phyloP scores from a whole-genome alignment of 768 basidiomycete genomes.

The Psilocybe cubensis region DNA sequence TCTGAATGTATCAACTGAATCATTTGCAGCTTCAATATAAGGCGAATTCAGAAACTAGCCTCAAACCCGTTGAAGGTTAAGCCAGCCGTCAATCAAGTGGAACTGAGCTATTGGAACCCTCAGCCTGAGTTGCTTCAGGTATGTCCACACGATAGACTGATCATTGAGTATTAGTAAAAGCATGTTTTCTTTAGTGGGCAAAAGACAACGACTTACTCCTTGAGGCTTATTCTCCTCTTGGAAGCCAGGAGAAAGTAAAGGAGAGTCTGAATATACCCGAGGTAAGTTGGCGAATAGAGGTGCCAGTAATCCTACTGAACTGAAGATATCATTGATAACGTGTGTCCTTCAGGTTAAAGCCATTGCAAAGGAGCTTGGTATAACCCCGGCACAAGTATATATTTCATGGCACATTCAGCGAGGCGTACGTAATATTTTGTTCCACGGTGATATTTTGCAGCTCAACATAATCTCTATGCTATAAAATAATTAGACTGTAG shows the following conservation, averaged over 20 bases:
- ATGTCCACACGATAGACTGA: not conserved
- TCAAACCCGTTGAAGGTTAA: conserved; percentile 60
- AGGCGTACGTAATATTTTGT: conserved; percentile 56
- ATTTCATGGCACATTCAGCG: conserved; percentile 81
- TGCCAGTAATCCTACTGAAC: not conserved
- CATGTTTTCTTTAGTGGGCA: conserved; percentile 53
- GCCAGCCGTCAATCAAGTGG: conserved; percentile 79
- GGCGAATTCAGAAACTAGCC: conserved; percentile 62
- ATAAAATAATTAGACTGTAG: conserved; percentile 51
- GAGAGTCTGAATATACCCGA: conserved; percentile 61
- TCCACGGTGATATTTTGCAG: not conserved
- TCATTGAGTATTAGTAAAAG: not conserved
- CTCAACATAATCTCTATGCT: not conserved
- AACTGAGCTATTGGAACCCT: conserved; percentile 77
- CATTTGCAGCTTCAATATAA: conserved; percentile 28
- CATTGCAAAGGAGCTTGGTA: conserved; percentile 63
- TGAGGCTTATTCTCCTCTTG: conserved; percentile 80
- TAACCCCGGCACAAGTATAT: conserved; percentile 76
- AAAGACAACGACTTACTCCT: conserved; percentile 66
- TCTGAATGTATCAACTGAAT: conserved; percentile 18
- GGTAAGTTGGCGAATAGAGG: conserved; percentile 28
- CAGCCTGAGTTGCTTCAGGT: conserved; percentile 71
- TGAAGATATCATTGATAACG: not conserved
- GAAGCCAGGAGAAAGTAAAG: conserved; percentile 60
- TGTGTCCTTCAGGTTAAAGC: conserved; percentile 43